These are phyloP conservation scores for Botrytis galanthina DNA, from an alignment of 2,329 filamentous ascomycete species.

Conservation along the genomic window DNA sequence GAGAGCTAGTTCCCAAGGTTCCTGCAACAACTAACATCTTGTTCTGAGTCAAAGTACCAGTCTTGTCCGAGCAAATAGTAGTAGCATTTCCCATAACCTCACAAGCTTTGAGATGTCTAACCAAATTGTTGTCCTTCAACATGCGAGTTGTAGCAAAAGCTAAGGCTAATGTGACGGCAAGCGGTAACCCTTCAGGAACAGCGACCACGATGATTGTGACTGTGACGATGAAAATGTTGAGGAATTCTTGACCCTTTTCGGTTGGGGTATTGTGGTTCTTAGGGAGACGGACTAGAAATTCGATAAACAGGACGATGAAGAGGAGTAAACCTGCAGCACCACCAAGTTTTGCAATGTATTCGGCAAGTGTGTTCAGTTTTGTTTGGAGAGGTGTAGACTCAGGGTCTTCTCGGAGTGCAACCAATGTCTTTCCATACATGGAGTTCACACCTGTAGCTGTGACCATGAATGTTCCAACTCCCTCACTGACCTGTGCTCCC, in stretches of 20 bases:
- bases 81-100: conserved; percentile 72
- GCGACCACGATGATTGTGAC: conserved; percentile 69
- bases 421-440: conserved; percentile 73
- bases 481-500: conserved; percentile 73
- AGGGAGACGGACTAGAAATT: conserved; percentile 65
- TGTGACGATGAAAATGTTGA: conserved; percentile 61
- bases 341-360: conserved; percentile 76
- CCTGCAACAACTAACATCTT: conserved; percentile 76
- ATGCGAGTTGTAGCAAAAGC: conserved; percentile 67
- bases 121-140: conserved; percentile 68
- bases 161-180: conserved; percentile 66
- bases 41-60: conserved; percentile 71
- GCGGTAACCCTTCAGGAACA: conserved; percentile 63
- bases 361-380: conserved; percentile 73
- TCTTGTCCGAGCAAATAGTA: conserved; percentile 79
- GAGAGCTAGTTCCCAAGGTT: conserved; percentile 58
- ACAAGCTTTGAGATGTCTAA: conserved; percentile 65
- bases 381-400: conserved; percentile 77
- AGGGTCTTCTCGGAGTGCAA: conserved; percentile 73
- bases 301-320: conserved; percentile 78
- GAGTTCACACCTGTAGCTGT: conserved; percentile 73
- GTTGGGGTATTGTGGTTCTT: conserved; percentile 47
- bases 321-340: conserved; percentile 69
- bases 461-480: conserved; percentile 72
- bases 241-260: conserved; percentile 59